Conservation (phyloP, 345 rosid species). For the Triadica sebifera region DNA sequence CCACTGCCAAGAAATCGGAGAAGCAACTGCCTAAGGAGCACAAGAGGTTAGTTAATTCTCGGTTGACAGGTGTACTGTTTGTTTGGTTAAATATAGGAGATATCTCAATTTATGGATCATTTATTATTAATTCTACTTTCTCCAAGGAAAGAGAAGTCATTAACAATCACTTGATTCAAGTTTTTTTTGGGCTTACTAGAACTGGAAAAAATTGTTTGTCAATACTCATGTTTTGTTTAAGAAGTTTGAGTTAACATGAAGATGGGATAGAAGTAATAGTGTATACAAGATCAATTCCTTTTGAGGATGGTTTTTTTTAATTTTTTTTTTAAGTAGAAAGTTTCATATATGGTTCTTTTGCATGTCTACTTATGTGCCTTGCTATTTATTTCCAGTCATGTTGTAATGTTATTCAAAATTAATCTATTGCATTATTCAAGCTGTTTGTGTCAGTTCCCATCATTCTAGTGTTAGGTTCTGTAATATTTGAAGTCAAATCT, state of each 20-base stretch:
- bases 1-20: slow-evolving; percentile 47
- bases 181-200: too few species aligned
- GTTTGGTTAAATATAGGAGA: neutral
- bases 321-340: too few species aligned
- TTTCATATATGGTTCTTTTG: neutral
- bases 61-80: neutral
- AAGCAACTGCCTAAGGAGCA: slow-evolving; percentile 52
- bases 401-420: neutral
- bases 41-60: slow-evolving; percentile 50
- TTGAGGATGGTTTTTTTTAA: too few species aligned
- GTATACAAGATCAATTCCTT: too few species aligned
- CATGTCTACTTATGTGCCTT: neutral
- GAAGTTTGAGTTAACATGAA: too few species aligned
- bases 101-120: neutral
- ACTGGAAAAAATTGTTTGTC: too few species aligned
- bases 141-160: too few species aligned
- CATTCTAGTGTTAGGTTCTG: neutral
- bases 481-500: neutral
- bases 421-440: neutral
- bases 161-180: too few species aligned
- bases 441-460: neutral
- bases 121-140: too few species aligned
- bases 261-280: too few species aligned
- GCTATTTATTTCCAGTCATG: neutral
- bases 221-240: too few species aligned